Percentiles rank a stretch among this genome's conserved stretches.
phyloP scores from a whole-genome alignment of 1,284 basidiomycete genomes.

The Nidula niveotomentosa region DNA sequence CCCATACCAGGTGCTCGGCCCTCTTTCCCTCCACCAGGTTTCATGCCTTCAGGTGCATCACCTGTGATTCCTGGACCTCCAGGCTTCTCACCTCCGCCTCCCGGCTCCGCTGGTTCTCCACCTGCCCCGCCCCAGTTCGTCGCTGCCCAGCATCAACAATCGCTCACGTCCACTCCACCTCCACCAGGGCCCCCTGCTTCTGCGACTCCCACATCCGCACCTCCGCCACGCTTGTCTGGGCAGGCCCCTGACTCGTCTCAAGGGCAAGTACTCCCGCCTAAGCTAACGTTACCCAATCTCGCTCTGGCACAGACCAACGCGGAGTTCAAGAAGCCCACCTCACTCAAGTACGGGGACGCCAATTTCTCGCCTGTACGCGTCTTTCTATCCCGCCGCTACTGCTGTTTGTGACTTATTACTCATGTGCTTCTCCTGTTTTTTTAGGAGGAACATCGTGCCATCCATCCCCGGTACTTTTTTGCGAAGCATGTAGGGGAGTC shows the following conservation, averaged over 20 bases:
- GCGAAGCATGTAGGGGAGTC: slow-evolving; percentile 45
- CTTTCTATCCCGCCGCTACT: not conserved
- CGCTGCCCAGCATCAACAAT: not conserved
- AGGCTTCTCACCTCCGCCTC: slow-evolving; percentile 20
- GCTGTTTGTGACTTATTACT: not conserved
- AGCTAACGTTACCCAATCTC: slow-evolving; percentile 56
- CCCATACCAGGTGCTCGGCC: slow-evolving; percentile 16
- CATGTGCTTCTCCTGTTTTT: not conserved
- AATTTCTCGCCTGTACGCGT: slow-evolving; percentile 73
- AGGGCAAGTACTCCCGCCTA: slow-evolving; percentile 22
- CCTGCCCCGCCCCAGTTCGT: slow-evolving; percentile 17
- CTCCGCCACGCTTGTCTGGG: not conserved
- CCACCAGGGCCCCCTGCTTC: slow-evolving; percentile 10
- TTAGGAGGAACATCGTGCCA: slow-evolving; percentile 82
- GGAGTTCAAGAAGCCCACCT: slow-evolving; percentile 74
- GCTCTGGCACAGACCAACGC: slow-evolving; percentile 63
- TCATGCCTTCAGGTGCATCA: slow-evolving; percentile 15
- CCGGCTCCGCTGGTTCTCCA: slow-evolving; percentile 17
- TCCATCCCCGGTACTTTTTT: slow-evolving; percentile 71
- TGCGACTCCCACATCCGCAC: slow-evolving; percentile 10
- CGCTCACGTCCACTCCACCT: slow-evolving; percentile 7
- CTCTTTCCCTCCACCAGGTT: slow-evolving; percentile 20
- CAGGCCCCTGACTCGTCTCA: not conserved
- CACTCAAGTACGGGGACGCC: slow-evolving; percentile 73
- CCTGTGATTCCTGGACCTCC: slow-evolving; percentile 17